These are phyloP conservation scores for Pisolithus thermaeus DNA, from an alignment of 1,284 basidiomycete genomes.

Conservation along the genomic window DNA sequence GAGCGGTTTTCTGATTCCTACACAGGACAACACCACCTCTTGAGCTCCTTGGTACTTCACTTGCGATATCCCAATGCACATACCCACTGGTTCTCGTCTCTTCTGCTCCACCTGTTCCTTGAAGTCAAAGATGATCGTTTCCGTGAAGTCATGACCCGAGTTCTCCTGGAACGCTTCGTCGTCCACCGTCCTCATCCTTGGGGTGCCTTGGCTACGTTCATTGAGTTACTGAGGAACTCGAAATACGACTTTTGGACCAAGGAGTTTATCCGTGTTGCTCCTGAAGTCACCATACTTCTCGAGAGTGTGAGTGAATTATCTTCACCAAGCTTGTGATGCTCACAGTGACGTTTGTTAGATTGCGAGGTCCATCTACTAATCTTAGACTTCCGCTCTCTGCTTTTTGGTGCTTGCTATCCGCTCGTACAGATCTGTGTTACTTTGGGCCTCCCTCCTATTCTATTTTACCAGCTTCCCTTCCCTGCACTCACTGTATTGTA, in stretches of 20 bases:
- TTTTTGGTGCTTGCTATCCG: constrained; percentile 34
- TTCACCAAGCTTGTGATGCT: neutral
- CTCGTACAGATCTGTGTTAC: constrained; percentile 45
- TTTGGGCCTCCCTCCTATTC: constrained; percentile 34
- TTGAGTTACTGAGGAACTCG: constrained; percentile 80
- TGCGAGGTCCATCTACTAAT: constrained; percentile 65
- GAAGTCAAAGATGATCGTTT: constrained; percentile 73
- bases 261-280: constrained; percentile 73
- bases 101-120: constrained; percentile 83
- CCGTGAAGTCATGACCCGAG: constrained; percentile 87
- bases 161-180: constrained; percentile 90
- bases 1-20: constrained; percentile 10
- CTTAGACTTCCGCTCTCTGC: constrained; percentile 55
- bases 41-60: constrained; percentile 89
- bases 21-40: constrained; percentile 86
- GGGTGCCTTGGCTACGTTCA: constrained; percentile 92
- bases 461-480: constrained; percentile 28
- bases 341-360: constrained; percentile 39
- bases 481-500: constrained; percentile 71
- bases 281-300: constrained; percentile 75
- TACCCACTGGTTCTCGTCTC: constrained; percentile 91
- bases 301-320: constrained; percentile 57
- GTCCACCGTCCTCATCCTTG: constrained; percentile 96
- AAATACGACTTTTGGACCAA: constrained; percentile 87
- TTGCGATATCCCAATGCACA: constrained; percentile 96